Base-by-base conservation (phyloP, 257 asterid species). In the Henckelia pumila region DNA sequence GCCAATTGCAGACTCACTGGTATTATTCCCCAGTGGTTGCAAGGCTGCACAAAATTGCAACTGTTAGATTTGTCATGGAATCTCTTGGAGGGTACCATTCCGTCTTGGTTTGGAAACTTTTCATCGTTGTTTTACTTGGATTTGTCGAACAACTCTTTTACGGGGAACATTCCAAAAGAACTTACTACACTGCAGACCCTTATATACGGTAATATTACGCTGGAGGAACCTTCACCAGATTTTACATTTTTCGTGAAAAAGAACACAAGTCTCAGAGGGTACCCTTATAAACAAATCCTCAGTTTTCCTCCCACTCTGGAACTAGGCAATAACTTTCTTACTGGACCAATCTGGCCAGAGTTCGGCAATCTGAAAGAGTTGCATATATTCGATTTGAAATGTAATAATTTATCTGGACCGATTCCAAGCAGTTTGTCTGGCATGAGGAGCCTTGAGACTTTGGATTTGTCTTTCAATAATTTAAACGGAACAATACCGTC, bases 41-140 rank as follows among this genome's bases (percentile, higher is more conserved):
- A 60, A n/a, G 73, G 68, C 20, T 79, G 85, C 67, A 61, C 40
- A 53, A 79, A 78, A 33, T 68, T 91, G 80, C 85, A 78, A 49
- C 75, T 88, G 25, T 79, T 91, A 65, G 97, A 91, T 75, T 82
- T 91, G 52, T 91, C 97, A 0, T 83, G 89, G 97, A 91, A 91
- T 65, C 87, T 59, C 7, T 73, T 91, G 47, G 71, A 58, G 13
- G 97, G 97, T 56, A 59, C 73, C 0, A 82, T 91, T 58, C 92
- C 96, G 7, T 56, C 92, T 25, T 91, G 90, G 92, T 82, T 91
- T 67, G 86, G 84, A n/a, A 72, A 78, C 69, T 76, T 91, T 30
- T 73, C 82, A 56, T 77, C 72, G 52, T 76, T 91, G 20, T 91
- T 91, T 72, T 91, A 91, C 69, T 64, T 91, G 82, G 97, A 91